A percentile compares a stretch with the other conserved stretches of the same genome.
Conservation (phyloP, 352 stramenopile species). For the Vaucheria bursata region DNA sequence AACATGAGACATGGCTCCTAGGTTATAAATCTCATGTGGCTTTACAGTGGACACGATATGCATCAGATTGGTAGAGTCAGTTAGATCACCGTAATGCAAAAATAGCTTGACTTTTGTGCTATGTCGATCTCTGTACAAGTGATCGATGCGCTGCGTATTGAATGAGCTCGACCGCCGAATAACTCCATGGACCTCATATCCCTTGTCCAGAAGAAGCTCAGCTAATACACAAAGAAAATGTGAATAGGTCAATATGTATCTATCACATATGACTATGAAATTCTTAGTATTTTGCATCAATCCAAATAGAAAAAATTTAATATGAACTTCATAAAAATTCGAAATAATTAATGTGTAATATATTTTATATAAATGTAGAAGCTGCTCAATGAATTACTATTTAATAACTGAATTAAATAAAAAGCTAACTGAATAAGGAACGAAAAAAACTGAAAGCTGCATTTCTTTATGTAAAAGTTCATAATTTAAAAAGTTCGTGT, state of each 20-base stretch:
- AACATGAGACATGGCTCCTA: constrained; percentile 96
- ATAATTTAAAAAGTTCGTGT: no score
- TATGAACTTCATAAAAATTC: no score
- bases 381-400: no score
- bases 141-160: constrained; percentile 95
- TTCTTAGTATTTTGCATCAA: background rate
- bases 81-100: constrained; percentile 97
- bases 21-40: constrained; percentile 96
- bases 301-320: constrained; percentile 3
- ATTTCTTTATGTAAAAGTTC: no score
- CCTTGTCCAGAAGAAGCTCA: constrained; percentile 16
- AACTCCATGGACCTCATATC: constrained; percentile 62
- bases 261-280: no score
- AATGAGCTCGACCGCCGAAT: constrained; percentile 95
- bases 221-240: background rate
- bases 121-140: constrained; percentile 66
- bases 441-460: no score
- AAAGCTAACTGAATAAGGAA: no score
- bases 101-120: constrained; percentile 60
- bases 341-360: no score
- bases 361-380: no score
- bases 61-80: constrained; percentile 92
- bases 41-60: constrained; percentile 66
- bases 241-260: constrained; percentile 10
- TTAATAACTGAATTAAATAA: no score